A percentile compares a stretch with the other conserved stretches of the same genome.
These are phyloP conservation scores for Kalmusia sp. DNA, from an alignment of 2,329 filamentous ascomycete genomes.

Conservation along the genomic window DNA sequence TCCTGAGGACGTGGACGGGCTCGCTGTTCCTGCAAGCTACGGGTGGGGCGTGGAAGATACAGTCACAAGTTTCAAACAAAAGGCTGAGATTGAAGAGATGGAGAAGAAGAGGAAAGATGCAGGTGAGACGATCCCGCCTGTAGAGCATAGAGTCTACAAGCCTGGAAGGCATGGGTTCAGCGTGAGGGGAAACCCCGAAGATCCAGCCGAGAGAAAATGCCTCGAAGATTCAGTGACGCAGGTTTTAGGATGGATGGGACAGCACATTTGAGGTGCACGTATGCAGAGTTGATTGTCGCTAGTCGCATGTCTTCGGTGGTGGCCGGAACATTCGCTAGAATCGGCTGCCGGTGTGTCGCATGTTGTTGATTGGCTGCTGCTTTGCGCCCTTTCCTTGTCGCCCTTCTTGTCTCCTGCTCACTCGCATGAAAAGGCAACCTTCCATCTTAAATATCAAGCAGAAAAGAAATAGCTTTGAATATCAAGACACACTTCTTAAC, in stretches of 20 bases:
- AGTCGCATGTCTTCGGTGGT: too few species aligned
- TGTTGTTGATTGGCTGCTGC: too few species aligned
- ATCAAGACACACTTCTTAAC: not conserved
- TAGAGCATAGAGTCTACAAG: slow-evolving; percentile 24
- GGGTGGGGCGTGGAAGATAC: slow-evolving; percentile 27
- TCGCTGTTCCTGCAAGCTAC: slow-evolving; percentile 25
- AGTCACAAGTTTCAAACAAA: slow-evolving; percentile 23
- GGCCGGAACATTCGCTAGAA: too few species aligned
- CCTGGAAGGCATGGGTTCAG: slow-evolving; percentile 33
- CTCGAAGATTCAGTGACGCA: slow-evolving; percentile 30
- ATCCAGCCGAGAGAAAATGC: slow-evolving; percentile 23
- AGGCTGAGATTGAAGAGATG: slow-evolving; percentile 21
- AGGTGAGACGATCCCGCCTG: slow-evolving; percentile 19
- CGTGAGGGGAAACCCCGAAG: slow-evolving; percentile 33
- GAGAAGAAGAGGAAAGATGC: slow-evolving; percentile 15
- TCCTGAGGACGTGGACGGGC: slow-evolving; percentile 37
- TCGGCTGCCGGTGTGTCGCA: too few species aligned
- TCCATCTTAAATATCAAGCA: not conserved
- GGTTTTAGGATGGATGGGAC: slow-evolving; percentile 29
- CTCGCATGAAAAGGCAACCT: not conserved
- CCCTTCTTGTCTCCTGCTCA: not conserved
- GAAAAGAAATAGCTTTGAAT: too few species aligned
- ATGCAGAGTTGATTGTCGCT: not conserved
- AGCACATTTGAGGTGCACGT: slow-evolving; percentile 23
- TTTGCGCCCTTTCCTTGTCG: not conserved